phyloP scores from a whole-genome alignment of 2,329 filamentous ascomycete genomes.

The Trichoderma sp. region DNA sequence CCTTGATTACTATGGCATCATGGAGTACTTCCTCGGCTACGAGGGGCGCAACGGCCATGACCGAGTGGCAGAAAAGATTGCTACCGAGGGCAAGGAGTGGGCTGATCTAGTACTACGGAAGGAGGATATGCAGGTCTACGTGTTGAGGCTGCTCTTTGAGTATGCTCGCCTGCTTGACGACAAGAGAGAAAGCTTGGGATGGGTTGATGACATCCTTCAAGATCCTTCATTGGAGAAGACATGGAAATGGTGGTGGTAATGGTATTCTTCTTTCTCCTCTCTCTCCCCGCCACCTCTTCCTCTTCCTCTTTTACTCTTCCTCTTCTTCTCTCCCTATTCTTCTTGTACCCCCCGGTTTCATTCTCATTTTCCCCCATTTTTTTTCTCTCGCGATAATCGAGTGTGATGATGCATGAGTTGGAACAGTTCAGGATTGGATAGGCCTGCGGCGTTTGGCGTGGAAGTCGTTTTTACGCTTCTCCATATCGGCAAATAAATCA shows the following conservation, averaged over 20 bases:
- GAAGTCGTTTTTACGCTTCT: conserved; percentile 26
- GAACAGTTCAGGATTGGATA: conserved; percentile 29
- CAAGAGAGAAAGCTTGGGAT: conserved; percentile 57
- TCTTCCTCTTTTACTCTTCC: background rate
- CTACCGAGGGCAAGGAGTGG: conserved; percentile 68
- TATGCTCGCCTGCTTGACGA: conserved; percentile 62
- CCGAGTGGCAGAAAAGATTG: conserved; percentile 64
- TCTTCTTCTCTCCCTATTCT: conserved; percentile 10
- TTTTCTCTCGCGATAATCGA: conserved; percentile 26
- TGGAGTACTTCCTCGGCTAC: conserved; percentile 75
- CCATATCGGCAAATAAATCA: conserved; percentile 27
- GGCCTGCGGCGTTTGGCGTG: conserved; percentile 30
- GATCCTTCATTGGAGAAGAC: conserved; percentile 41
- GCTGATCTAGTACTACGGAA: conserved; percentile 67
- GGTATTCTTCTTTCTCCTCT: background rate
- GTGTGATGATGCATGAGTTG: conserved; percentile 26
- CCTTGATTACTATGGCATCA: conserved; percentile 70
- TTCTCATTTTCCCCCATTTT: background rate
- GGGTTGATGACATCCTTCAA: conserved; percentile 54
- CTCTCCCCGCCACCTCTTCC: background rate
- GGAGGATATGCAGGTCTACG: conserved; percentile 76
- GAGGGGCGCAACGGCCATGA: conserved; percentile 55
- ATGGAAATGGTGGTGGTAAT: conserved; percentile 37
- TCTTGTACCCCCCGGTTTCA: background rate
- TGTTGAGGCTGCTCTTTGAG: conserved; percentile 65